Evolutionary conservation across 495 filamentous ascomycete species (phyloP).

Genomic region (Penicillium atrosanguineum): DNA sequence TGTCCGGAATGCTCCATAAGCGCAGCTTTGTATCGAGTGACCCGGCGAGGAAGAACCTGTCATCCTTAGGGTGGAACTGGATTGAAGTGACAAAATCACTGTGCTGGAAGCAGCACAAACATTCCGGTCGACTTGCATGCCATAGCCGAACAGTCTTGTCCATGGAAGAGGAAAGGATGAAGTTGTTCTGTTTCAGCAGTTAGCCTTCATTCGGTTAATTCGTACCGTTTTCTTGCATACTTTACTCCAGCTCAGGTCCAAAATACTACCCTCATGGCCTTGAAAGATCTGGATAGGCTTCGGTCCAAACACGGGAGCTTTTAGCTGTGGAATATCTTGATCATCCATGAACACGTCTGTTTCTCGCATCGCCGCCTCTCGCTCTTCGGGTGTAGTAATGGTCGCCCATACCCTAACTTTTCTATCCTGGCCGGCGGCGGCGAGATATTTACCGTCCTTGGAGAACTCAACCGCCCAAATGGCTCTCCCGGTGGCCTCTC

Average conservation of each 20-base stretch:
- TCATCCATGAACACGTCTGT: conserved; percentile 51
- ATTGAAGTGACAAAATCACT: conserved; percentile 95
- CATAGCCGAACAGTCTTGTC: conserved; percentile 96
- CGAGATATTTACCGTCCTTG: conserved; percentile 87
- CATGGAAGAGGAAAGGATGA: conserved; percentile 94
- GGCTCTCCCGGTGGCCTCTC: conserved; percentile 47
- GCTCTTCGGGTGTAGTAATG: conserved; percentile 76
- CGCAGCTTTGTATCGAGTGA: conserved; percentile 89
- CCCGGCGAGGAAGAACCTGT: conserved; percentile 94
- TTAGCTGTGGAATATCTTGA: conserved; percentile 52
- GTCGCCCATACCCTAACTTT: conserved; percentile 90
- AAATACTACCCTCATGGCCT: conserved; percentile 81
- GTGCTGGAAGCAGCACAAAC: conserved; percentile 93
- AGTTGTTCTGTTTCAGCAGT: conserved; percentile 68
- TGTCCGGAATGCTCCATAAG: conserved; percentile 97
- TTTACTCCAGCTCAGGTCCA: conserved; percentile 97
- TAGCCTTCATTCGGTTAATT: conserved; percentile 5
- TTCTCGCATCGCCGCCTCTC: conserved; percentile 66
- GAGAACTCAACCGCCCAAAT: conserved; percentile 94
- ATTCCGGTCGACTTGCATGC: conserved; percentile 84
- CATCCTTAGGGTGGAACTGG: conserved; percentile 90
- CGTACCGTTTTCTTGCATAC: conserved; percentile 32
- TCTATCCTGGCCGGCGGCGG: conserved; percentile 82
- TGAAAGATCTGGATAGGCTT: conserved; percentile 75
- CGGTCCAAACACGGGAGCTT: conserved; percentile 85